Evolutionary conservation across 1,139 yeast genomes (phyloP).

Genomic region (Debaryomyces fabryi): DNA sequence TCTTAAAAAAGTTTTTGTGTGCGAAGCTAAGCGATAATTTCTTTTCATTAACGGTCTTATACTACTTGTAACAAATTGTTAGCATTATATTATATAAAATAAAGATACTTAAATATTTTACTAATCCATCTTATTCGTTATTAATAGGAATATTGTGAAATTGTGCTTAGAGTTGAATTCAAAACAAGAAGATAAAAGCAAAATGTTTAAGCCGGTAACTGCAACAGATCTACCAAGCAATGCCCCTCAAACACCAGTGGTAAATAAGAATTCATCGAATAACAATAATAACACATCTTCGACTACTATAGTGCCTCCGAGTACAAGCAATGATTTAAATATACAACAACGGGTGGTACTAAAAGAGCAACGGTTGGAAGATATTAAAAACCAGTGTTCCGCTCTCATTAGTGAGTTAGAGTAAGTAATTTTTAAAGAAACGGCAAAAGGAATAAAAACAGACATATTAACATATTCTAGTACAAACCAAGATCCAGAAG

Average conservation of each 20-base stretch:
- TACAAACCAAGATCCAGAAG: slow-evolving; percentile 31
- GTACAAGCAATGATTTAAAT: slow-evolving; percentile 4
- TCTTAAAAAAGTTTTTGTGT: slow-evolving; percentile 6
- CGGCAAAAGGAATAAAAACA: background rate
- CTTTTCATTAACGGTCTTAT: slow-evolving; percentile 1
- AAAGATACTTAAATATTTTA: background rate
- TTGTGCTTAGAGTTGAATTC: background rate
- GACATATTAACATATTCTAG: slow-evolving; percentile 13
- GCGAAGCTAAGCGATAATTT: background rate
- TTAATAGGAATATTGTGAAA: background rate
- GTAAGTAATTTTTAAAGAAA: slow-evolving; percentile 13
- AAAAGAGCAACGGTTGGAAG: slow-evolving; percentile 34
- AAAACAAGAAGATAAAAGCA: background rate
- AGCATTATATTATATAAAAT: background rate
- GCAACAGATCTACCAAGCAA: slow-evolving; percentile 7
- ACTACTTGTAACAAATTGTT: background rate
- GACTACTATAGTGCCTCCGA: slow-evolving; percentile 1
- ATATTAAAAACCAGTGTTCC: slow-evolving; percentile 40
- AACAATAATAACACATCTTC: background rate
- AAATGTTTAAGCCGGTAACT: slow-evolving; percentile 10
- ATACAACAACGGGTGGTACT: slow-evolving; percentile 14
- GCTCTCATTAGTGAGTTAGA: slow-evolving; percentile 39
- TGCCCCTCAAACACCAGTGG: slow-evolving; percentile 2
- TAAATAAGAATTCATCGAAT: background rate
- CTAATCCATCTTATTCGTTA: background rate